Conservation (phyloP, 2,329 filamentous ascomycete genomes). For the Fusarium sp. region DNA sequence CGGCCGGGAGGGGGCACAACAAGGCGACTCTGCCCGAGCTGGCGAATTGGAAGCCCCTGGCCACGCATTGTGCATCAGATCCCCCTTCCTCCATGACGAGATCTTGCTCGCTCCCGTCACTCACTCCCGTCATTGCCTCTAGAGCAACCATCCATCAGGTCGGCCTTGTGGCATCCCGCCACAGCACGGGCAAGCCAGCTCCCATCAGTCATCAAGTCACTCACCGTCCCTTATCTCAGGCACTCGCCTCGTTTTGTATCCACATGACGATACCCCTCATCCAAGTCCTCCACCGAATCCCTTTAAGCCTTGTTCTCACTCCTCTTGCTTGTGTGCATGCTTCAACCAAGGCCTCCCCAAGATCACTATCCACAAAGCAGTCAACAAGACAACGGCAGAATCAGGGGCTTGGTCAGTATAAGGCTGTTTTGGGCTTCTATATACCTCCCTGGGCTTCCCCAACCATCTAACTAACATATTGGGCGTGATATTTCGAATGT, state of each 20-base stretch:
- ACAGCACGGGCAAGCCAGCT: neutral
- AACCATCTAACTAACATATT: slow-evolving; percentile 33
- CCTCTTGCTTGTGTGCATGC: neutral
- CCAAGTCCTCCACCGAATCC: neutral
- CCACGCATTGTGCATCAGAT: slow-evolving; percentile 17
- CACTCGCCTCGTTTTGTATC: neutral
- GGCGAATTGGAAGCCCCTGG: slow-evolving; percentile 19
- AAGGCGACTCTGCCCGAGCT: slow-evolving; percentile 24
- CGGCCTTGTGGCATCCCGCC: neutral
- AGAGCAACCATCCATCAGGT: neutral
- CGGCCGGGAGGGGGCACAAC: slow-evolving; percentile 18
- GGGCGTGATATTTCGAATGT: slow-evolving; percentile 30
- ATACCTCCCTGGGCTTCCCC: slow-evolving; percentile 36
- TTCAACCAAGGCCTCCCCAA: neutral
- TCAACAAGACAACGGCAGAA: slow-evolving; percentile 6
- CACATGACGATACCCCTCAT: neutral
- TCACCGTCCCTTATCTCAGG: neutral
- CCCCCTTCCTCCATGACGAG: slow-evolving; percentile 1
- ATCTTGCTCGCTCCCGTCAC: neutral
- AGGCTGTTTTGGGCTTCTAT: slow-evolving; percentile 41
- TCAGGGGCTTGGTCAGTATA: slow-evolving; percentile 39
- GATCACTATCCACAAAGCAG: neutral
- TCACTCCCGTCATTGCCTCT: neutral
- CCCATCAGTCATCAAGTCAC: slow-evolving; percentile 1
- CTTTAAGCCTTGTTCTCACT: neutral